Base-by-base conservation (phyloP, 2,329 filamentous ascomycete genomes). In the Pyrenophora seminiperda region DNA sequence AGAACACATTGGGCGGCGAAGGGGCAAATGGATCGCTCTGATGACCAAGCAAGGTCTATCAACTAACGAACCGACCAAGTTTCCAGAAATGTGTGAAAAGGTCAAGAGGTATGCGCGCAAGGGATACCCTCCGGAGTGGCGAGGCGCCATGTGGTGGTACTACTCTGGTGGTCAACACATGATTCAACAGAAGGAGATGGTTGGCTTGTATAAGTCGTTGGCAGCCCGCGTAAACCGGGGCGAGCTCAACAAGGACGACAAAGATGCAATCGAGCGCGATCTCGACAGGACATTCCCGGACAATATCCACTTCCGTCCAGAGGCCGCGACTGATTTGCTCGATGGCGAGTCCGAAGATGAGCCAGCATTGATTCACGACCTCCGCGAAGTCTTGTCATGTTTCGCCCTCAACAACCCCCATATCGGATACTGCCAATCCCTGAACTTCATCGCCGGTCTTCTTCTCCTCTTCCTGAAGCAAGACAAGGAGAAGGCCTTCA, bases 71-170 rank as follows among this genome's bases (percentile, higher is more conserved):
- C 92, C 91, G 1, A 85, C 83, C 30, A 82, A 84, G 2, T 97
- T 97, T 61, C 93, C 93, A 1, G 82, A 87, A 1, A 88, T 86
- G 44, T 90, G 86, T 41, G 83, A 86, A 37, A 96, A 95, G 73
- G 85, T 94, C 34, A 96, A 95, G 75, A 83, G 91, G 14, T 97
- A 94, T 68, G 84, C 96, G 40, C 86, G 92, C 42, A 97, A 97
- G 73, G 93, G 93, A 13, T 93, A 97, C 41, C 93, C 93, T 3
- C 90, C 92, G 0, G 91, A 96, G 59, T 96, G 91, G 85, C 85
- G 93, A 65, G 93, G 93, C n/a, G 88, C 90, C 5, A 93, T 93
- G 37, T 97, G 93, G 93, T 97, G 96, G 73, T 97, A 89, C 76
- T 97, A 97, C 70, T 91, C 91, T 9, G 91, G 91, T 15, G 93